Conservation (phyloP, 495 filamentous ascomycete genomes). For the Clavariopsis aquatica region DNA sequence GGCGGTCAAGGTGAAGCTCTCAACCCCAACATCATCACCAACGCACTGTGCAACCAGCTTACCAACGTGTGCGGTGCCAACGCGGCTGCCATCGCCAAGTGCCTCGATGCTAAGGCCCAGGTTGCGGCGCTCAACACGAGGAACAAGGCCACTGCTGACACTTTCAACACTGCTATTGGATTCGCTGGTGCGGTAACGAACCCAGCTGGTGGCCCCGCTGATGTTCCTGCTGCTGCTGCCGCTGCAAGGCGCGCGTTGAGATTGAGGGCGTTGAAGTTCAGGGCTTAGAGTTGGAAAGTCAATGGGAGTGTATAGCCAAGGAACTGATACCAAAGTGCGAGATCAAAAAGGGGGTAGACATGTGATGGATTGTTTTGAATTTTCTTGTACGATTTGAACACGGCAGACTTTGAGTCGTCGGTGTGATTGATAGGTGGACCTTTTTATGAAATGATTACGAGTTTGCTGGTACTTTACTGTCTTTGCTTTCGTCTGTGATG, state of each 20-base stretch:
- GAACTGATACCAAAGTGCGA: not conserved
- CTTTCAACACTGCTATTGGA: slow-evolving; percentile 43
- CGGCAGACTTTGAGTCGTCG: not conserved
- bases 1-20: slow-evolving; percentile 56
- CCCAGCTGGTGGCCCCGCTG: slow-evolving; percentile 31
- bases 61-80: slow-evolving; percentile 50
- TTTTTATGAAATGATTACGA: not conserved
- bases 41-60: slow-evolving; percentile 59
- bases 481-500: not conserved
- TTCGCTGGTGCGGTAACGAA: slow-evolving; percentile 35
- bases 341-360: not conserved
- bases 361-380: too few species aligned
- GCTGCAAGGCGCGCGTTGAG: not conserved
- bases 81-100: slow-evolving; percentile 48
- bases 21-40: slow-evolving; percentile 67
- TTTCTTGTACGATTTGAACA: not conserved
- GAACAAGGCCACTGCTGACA: slow-evolving; percentile 43
- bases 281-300: not conserved
- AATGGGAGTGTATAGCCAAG: not conserved
- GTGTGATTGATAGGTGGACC: not conserved
- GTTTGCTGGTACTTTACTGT: not conserved
- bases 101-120: slow-evolving; percentile 44
- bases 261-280: not conserved
- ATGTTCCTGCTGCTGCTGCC: slow-evolving; percentile 5
- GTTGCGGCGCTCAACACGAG: slow-evolving; percentile 39